phyloP scores from a whole-genome alignment of 495 filamentous ascomycete genomes.

The Clohesyomyces aquaticus region DNA sequence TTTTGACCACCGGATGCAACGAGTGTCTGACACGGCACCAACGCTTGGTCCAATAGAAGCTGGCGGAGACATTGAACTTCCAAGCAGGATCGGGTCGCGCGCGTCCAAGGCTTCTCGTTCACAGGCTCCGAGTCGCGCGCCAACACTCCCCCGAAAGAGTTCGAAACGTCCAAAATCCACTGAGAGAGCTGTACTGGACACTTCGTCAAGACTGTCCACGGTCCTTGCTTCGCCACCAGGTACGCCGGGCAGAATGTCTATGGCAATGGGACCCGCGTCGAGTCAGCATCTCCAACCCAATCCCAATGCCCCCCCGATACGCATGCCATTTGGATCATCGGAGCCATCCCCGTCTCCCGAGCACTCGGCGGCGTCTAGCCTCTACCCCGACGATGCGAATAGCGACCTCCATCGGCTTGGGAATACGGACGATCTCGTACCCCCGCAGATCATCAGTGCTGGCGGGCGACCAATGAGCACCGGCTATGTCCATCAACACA shows the following conservation, averaged over 20 bases:
- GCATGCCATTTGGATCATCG: constrained; percentile 35
- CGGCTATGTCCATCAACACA: constrained; percentile 75
- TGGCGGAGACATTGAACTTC: constrained; percentile 64
- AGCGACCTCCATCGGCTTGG: constrained; percentile 42
- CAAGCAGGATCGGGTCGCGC: constrained; percentile 66
- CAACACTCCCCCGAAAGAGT: constrained; percentile 63
- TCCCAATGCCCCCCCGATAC: not conserved
- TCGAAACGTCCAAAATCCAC: constrained; percentile 57
- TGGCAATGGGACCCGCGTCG: not conserved
- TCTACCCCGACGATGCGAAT: constrained; percentile 34
- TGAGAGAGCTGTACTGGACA: constrained; percentile 32
- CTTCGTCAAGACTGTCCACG: constrained; percentile 32
- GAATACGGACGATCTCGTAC: constrained; percentile 3
- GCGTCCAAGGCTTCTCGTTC: constrained; percentile 48
- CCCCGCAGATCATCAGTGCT: constrained; percentile 41
- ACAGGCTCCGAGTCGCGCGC: constrained; percentile 49
- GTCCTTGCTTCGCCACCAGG: constrained; percentile 39
- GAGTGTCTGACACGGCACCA: constrained; percentile 58
- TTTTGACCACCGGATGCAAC: constrained; percentile 51
- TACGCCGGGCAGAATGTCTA: constrained; percentile 27
- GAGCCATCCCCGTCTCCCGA: constrained; percentile 38
- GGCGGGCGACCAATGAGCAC: constrained; percentile 66
- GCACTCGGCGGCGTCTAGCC: constrained; percentile 30
- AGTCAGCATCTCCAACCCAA: constrained; percentile 34
- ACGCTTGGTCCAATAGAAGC: constrained; percentile 65